These are phyloP conservation scores for Eutypa lata DNA, from an alignment of 2,329 filamentous ascomycete species.

Conservation along the genomic window DNA sequence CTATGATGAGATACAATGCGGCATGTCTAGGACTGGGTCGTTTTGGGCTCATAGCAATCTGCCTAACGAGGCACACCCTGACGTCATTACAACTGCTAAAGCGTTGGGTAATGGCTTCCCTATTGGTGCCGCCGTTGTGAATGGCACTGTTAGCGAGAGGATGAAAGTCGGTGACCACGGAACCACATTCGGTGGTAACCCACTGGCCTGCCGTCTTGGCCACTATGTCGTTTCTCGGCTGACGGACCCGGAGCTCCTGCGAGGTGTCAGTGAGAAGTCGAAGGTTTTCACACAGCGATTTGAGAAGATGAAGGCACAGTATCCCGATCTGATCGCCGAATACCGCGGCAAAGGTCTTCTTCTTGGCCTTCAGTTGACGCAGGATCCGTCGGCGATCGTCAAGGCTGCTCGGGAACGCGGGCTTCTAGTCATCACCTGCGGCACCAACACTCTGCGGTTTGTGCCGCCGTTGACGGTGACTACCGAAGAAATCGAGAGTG, in stretches of 20 bases:
- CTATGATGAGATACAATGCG: slow-evolving; percentile 97
- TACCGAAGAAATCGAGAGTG: slow-evolving; percentile 75
- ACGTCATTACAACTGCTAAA: slow-evolving; percentile 92
- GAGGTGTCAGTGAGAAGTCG: slow-evolving; percentile 65
- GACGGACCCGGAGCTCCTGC: slow-evolving; percentile 66
- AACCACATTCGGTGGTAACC: slow-evolving; percentile 92
- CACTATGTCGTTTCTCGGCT: slow-evolving; percentile 82
- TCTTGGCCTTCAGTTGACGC: slow-evolving; percentile 76
- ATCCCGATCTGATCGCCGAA: slow-evolving; percentile 71
- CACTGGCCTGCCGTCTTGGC: slow-evolving; percentile 77
- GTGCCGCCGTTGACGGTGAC: slow-evolving; percentile 83
- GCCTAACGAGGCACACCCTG: slow-evolving; percentile 77
- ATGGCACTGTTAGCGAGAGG: slow-evolving; percentile 61
- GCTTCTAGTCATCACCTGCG: slow-evolving; percentile 85
- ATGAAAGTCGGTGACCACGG: slow-evolving; percentile 77
- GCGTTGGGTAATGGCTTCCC: slow-evolving; percentile 96
- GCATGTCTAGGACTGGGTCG: slow-evolving; percentile 78
- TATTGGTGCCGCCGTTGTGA: slow-evolving; percentile 75
- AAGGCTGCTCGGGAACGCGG: slow-evolving; percentile 85
- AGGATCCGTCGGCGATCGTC: slow-evolving; percentile 71
- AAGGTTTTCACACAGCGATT: slow-evolving; percentile 48
- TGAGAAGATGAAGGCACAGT: slow-evolving; percentile 42
- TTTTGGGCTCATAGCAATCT: slow-evolving; percentile 85
- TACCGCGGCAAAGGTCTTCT: slow-evolving; percentile 82
- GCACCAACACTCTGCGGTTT: slow-evolving; percentile 87